A percentile compares a stretch with the other conserved stretches of the same genome.
These are phyloP conservation scores for Cryptosporidium felis DNA, from an alignment of 169 alveolate species.

Conservation along the genomic window DNA sequence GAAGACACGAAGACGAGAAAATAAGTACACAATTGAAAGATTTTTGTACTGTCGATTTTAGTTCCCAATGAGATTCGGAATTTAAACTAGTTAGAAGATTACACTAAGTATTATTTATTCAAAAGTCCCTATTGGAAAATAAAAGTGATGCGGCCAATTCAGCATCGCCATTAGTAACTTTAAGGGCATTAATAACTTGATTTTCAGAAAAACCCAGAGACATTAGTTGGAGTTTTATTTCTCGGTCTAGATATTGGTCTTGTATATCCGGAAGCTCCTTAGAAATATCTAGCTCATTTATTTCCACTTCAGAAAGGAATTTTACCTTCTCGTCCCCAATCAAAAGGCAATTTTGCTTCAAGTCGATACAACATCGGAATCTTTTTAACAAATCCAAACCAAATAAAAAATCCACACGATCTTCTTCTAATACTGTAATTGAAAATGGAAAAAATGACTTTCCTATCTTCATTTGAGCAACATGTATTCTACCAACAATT, in stretches of 20 bases:
- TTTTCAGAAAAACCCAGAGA: slow-evolving; percentile 74
- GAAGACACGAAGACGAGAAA: neutral
- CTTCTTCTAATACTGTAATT: slow-evolving; percentile 90
- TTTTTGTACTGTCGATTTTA: neutral
- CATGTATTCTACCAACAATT: slow-evolving; percentile 94
- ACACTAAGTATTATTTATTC: neutral
- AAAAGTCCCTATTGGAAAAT: slow-evolving; percentile 8
- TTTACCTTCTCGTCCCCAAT: slow-evolving; percentile 86
- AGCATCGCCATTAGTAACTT: slow-evolving; percentile 71
- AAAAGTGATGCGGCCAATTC: slow-evolving; percentile 74
- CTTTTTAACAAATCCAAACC: slow-evolving; percentile 94
- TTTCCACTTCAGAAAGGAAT: slow-evolving; percentile 78
- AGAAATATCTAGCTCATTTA: slow-evolving; percentile 15
- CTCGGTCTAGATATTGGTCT: too few species aligned
- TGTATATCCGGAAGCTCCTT: slow-evolving; percentile 27
- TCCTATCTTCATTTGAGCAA: slow-evolving; percentile 92
- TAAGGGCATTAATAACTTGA: slow-evolving; percentile 70
- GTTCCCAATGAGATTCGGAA: neutral
- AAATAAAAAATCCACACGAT: slow-evolving; percentile 89
- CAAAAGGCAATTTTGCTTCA: slow-evolving; percentile 84
- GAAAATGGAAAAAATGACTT: slow-evolving; percentile 86
- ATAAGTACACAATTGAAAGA: neutral
- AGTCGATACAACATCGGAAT: slow-evolving; percentile 91
- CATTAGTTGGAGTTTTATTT: slow-evolving; percentile 22
- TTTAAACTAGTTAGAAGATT: neutral